Conservation (phyloP, 148 eudicot species). For the Agrostemma githago region DNA sequence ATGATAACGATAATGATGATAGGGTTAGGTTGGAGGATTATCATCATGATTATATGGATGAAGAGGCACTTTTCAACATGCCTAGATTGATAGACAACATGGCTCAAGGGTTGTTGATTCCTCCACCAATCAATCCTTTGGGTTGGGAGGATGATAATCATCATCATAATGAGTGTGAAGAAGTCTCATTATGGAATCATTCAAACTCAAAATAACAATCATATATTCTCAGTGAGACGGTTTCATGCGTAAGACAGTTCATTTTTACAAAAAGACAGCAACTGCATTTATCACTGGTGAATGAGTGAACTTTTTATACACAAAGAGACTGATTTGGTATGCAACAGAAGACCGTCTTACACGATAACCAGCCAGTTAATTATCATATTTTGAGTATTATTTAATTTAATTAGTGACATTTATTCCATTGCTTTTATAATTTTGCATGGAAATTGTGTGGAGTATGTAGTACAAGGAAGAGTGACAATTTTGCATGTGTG, state of each 20-base stretch:
- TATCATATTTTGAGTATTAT: no score
- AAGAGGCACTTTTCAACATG: conserved; percentile 32
- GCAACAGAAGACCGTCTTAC: no score
- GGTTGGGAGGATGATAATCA: conserved; percentile 24
- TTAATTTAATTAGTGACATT: no score
- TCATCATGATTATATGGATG: conserved; percentile 33
- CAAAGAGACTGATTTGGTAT: no score
- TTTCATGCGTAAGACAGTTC: no score
- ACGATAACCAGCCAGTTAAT: no score
- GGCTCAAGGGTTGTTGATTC: conserved; percentile 40
- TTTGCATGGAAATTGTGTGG: not conserved
- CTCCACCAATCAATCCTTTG: conserved; percentile 31
- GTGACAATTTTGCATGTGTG: not conserved
- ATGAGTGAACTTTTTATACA: no score
- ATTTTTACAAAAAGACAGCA: no score
- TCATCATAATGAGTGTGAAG: conserved; percentile 16
- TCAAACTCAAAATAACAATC: no score
- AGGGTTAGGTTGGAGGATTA: not conserved
- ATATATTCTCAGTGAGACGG: no score
- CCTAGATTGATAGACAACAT: conserved; percentile 31
- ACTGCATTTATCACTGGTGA: no score
- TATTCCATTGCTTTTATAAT: no score
- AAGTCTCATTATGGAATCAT: conserved; percentile 30
- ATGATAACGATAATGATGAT: not conserved
- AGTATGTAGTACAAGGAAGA: not conserved